Evolutionary conservation across 2,329 filamentous ascomycete genomes (phyloP).

Genomic region (Harringtonia lauricola): DNA sequence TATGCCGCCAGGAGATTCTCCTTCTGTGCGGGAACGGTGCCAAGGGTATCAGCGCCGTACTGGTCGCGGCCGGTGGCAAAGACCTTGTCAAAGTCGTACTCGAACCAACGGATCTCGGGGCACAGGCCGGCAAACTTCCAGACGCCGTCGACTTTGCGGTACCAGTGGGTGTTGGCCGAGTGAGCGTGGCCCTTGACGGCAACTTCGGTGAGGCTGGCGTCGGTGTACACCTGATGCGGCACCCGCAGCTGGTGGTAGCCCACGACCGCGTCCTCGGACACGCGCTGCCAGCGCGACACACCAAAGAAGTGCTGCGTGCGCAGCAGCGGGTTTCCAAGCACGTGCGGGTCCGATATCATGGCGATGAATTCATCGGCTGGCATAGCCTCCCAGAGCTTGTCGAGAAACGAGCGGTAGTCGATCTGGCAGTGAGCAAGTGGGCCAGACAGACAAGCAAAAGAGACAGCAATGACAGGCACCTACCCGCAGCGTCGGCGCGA

Average conservation of each 20-base stretch:
- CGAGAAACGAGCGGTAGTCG: constrained; percentile 58
- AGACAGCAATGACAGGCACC: constrained; percentile 7
- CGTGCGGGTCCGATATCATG: constrained; percentile 44
- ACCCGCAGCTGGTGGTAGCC: constrained; percentile 52
- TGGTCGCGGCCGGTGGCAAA: constrained; percentile 14
- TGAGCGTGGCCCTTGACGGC: constrained; percentile 50
- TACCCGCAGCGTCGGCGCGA: constrained; percentile 47
- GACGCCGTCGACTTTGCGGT: constrained; percentile 43
- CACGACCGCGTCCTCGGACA: constrained; percentile 46
- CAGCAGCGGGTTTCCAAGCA: constrained; percentile 49
- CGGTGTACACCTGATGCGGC: constrained; percentile 49
- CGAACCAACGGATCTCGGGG: constrained; percentile 44
- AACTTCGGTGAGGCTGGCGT: constrained; percentile 25
- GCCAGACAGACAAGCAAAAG: not conserved
- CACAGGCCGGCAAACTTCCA: constrained; percentile 51
- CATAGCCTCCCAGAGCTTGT: constrained; percentile 51
- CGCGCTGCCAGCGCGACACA: constrained; percentile 43
- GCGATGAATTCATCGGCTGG: constrained; percentile 47
- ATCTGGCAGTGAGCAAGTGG: constrained; percentile 31
- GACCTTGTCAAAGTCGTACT: constrained; percentile 37
- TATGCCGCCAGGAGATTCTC: not conserved
- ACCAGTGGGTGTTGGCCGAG: constrained; percentile 45
- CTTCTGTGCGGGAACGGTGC: not conserved
- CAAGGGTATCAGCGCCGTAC: constrained; percentile 4
- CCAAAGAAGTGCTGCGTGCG: constrained; percentile 57